These are phyloP conservation scores for Oenanthe javanica DNA, from an alignment of 140 eudicot species.

Conservation along the genomic window DNA sequence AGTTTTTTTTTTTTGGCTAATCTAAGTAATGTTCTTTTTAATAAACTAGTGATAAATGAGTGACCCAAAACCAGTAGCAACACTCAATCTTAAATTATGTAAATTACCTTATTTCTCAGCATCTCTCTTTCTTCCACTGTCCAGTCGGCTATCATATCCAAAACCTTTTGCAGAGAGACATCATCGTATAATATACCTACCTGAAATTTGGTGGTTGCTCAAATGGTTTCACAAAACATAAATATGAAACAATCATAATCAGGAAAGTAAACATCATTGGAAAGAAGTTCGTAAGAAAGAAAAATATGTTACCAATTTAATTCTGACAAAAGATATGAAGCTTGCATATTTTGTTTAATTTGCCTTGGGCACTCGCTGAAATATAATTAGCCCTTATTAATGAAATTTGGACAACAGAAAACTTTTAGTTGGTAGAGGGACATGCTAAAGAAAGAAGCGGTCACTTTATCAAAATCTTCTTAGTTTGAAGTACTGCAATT, in stretches of 20 bases:
- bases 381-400: background rate
- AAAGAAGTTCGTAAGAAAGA: background rate
- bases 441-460: background rate
- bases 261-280: background rate
- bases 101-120: slow-evolving; percentile 83
- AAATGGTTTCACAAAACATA: slow-evolving; percentile 7
- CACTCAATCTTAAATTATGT: background rate
- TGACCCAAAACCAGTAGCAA: background rate
- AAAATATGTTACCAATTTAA: background rate
- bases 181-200: slow-evolving; percentile 93
- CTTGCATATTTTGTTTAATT: background rate
- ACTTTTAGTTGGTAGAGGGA: background rate
- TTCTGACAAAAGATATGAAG: background rate
- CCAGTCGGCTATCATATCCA: slow-evolving; percentile 95
- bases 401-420: background rate
- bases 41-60: background rate
- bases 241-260: background rate
- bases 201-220: slow-evolving; percentile 34
- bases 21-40: background rate
- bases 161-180: slow-evolving; percentile 62
- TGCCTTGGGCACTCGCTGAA: background rate
- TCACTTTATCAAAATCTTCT: background rate
- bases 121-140: slow-evolving; percentile 68
- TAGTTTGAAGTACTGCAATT: background rate
- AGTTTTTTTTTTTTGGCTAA: background rate